Percentiles rank a stretch among this genome's conserved stretches.
Conservation (phyloP, 768 basidiomycete species). For the Serendipita sp. region DNA sequence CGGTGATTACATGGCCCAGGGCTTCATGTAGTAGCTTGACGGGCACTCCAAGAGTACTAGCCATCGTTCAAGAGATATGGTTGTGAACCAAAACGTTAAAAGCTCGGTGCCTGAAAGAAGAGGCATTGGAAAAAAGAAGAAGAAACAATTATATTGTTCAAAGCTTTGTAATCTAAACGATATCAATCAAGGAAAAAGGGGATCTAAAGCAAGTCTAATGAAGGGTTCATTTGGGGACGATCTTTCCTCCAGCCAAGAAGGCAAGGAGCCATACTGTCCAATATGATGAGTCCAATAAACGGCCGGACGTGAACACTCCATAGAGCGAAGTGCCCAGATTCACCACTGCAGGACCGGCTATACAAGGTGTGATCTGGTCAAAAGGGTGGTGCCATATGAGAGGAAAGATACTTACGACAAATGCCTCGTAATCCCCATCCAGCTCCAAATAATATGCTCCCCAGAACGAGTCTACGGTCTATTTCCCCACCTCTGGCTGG, state of each 20-base stretch:
- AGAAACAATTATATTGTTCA: too few relatives aligned
- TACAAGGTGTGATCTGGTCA: not conserved
- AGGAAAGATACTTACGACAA: constrained; percentile 34
- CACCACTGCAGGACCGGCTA: constrained; percentile 48
- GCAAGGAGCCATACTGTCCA: too few relatives aligned
- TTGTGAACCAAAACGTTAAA: not conserved
- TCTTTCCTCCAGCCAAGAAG: too few relatives aligned
- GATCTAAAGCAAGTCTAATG: too few relatives aligned
- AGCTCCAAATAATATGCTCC: constrained; percentile 41
- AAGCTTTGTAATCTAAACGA: too few relatives aligned
- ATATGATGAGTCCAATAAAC: too few relatives aligned
- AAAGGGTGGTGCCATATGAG: not conserved
- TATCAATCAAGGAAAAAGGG: too few relatives aligned
- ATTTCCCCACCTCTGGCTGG: constrained; percentile 27
- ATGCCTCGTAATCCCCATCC: constrained; percentile 48
- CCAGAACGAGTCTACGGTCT: constrained; percentile 31
- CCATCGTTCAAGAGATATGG: constrained; percentile 11
- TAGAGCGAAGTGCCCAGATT: constrained; percentile 28
- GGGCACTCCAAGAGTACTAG: constrained; percentile 66
- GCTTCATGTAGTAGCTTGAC: constrained; percentile 95
- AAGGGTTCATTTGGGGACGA: too few relatives aligned
- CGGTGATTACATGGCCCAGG: constrained; percentile 88
- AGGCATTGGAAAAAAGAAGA: too few relatives aligned
- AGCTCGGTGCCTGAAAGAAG: too few relatives aligned
- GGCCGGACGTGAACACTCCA: not conserved